Evolutionary conservation across 495 filamentous ascomycete genomes (phyloP), one percentile per base, ranked within the genome.

Genomic region (Talaromyces trachyspermus): DNA sequence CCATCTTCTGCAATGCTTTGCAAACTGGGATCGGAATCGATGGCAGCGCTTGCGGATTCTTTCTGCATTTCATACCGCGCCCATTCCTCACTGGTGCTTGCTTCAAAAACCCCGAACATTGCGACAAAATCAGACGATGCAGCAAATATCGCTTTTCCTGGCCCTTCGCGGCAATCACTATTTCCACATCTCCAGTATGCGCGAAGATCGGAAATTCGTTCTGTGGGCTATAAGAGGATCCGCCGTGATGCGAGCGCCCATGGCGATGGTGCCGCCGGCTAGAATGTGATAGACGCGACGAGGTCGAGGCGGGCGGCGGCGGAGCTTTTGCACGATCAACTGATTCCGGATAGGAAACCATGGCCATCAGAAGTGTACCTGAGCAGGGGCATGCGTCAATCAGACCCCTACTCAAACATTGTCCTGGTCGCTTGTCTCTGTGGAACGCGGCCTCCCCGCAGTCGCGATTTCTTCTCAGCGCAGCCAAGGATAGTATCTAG

Each of bases 151-250:
- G 78, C 59, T 81, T 83, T 63, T 90, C 86, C 51, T 84, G 81
- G 29, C 80, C 74, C 41, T 79, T 81, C 17, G 75, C 80, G 49
- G 75, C 72, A 49, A 95, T 81, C 30, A 91, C 57, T 50, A 95
- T 87, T 69, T 95, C 89, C 54, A 94, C 87, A 62, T 95, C 89
- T 58, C 89, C 89, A 19, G 83, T 88, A 50, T 94, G 83, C 32
- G 81, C 84, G 65, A 96, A 96, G 51, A 91, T 71, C 23, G 89
- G 89, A 59, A 95, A 96, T 52, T 95, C 89, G 60, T 95, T 95
- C 60, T 86, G 84, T 37, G 84, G 77, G 30, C 79, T 66, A 61
- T 83, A 84, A 10, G 79, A 72, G 37, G 72, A 70, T 53, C 85
- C 85, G 30, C 89, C 89, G 62, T 85, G 79, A 58, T 90, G 85